Percentiles rank a stretch among this genome's conserved stretches.
Conservation (phyloP, 2,329 filamentous ascomycete species). For the Biscogniauxia mediterranea region DNA sequence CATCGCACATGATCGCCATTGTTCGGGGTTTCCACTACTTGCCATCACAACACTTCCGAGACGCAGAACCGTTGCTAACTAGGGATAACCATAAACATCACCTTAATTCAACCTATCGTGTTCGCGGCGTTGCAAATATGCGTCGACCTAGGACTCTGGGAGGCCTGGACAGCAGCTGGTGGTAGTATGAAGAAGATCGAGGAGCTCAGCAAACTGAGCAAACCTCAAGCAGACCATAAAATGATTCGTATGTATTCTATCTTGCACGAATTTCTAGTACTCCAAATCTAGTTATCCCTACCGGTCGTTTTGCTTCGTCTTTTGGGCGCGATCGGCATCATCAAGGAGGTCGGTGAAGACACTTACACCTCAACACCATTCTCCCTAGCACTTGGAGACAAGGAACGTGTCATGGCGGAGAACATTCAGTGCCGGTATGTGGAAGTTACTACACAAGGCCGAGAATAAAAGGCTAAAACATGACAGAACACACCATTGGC, state of each 20-base stretch:
- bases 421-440: slow-evolving; percentile 20
- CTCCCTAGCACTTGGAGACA: slow-evolving; percentile 25
- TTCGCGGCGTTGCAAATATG: slow-evolving; percentile 20
- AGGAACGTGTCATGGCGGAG: slow-evolving; percentile 24
- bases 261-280: not conserved
- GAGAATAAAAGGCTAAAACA: not conserved
- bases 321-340: slow-evolving; percentile 21
- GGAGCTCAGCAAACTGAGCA: slow-evolving; percentile 16
- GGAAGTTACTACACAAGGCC: not conserved
- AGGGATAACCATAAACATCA: slow-evolving; percentile 8
- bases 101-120: slow-evolving; percentile 18
- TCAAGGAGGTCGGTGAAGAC: slow-evolving; percentile 26
- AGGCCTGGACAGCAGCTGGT: slow-evolving; percentile 17
- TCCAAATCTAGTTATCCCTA: not conserved
- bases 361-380: slow-evolving; percentile 27
- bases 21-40: not conserved
- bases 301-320: slow-evolving; percentile 28
- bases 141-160: slow-evolving; percentile 24
- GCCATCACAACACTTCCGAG: not conserved
- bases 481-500: slow-evolving; percentile 16
- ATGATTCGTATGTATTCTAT: slow-evolving; percentile 19
- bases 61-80: not conserved
- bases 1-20: slow-evolving; percentile 24
- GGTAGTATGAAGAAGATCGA: slow-evolving; percentile 18
- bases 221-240: slow-evolving; percentile 19